Evolutionary conservation across 2,329 filamentous ascomycete genomes (phyloP), one percentile per base, ranked within the genome.

Genomic region (Aschersonia sp.): DNA sequence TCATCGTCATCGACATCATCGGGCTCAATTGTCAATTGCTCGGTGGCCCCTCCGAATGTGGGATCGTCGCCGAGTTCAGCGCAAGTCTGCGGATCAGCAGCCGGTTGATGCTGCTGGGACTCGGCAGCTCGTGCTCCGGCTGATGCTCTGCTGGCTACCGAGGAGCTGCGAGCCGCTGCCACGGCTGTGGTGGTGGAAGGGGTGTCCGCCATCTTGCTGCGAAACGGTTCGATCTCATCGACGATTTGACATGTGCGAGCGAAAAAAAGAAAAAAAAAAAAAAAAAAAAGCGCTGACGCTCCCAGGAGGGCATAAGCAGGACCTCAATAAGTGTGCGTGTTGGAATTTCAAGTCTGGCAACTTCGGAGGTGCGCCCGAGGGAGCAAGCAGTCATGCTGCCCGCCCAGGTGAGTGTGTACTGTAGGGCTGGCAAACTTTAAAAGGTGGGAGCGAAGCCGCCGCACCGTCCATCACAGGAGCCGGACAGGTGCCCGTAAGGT

Each of bases 1-100:
- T 57, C 56, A 22, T 55, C 59, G 42, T 43, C 41, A 37, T 37
- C 35, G 35, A 9, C 35, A 4, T 8, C 35, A 37, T 37, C 35
- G 8, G 35, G 35, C 35, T 37, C 35, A 3, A 37, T 37, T 12
- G 35, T 5, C 35, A 37, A 37, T 12, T 37, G 35, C 35, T 37
- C 35, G 35, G 35, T 37, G 12, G 35, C 35, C 8, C 35, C 35
- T 8, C 35, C 35, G 12, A 37, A 37, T 8, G 8, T 12, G 5
- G 35, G 35, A 37, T 37, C 12, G 35, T 12, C 8, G 35, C 8
- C 35, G 2, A 9, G 4, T 9, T 37, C 12, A 12, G 35, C 35
- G 35, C 5, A 12, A 12, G 8, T 4, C 12, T 12, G 35, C 8
- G 35, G 35, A 8, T 37, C 35, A 12, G 8, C 35, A 8, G 4